These are phyloP conservation scores for Blastobotrys capitulatus DNA, from an alignment of 1,139 yeast species.

Conservation along the genomic window DNA sequence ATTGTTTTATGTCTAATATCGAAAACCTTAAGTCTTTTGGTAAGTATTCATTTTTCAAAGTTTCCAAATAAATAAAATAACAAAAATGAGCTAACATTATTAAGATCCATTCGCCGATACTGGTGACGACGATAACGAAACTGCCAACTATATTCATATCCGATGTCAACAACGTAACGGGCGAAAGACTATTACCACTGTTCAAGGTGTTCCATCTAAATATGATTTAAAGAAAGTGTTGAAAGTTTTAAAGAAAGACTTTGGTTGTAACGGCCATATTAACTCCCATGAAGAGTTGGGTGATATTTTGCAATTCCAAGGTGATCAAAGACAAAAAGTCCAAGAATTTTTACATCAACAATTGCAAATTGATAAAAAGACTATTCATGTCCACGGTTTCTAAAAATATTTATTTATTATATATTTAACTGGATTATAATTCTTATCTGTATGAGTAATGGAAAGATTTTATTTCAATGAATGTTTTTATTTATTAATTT, in stretches of 20 bases:
- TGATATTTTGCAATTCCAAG: slow-evolving; percentile 95
- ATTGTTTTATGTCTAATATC: slow-evolving; percentile 48
- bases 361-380: slow-evolving; percentile 88
- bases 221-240: slow-evolving; percentile 92
- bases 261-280: slow-evolving; percentile 98
- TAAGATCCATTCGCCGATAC: slow-evolving; percentile 95
- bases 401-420: slow-evolving; percentile 38
- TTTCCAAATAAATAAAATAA: neutral
- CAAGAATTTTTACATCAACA: slow-evolving; percentile 87
- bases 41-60: slow-evolving; percentile 25
- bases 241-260: slow-evolving; percentile 92
- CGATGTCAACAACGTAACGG: slow-evolving; percentile 99
- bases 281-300: slow-evolving; percentile 96
- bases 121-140: slow-evolving; percentile 98
- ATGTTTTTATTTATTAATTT: neutral
- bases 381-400: slow-evolving; percentile 97
- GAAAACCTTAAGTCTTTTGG: slow-evolving; percentile 95
- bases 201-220: slow-evolving; percentile 94
- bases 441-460: no score
- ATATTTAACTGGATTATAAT: no score
- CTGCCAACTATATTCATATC: slow-evolving; percentile 92
- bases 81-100: slow-evolving; percentile 31
- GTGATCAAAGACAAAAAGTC: slow-evolving; percentile 97
- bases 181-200: slow-evolving; percentile 97
- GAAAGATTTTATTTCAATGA: no score